Base-by-base conservation (phyloP, 805 yeast species). In the Candida ficus region DNA sequence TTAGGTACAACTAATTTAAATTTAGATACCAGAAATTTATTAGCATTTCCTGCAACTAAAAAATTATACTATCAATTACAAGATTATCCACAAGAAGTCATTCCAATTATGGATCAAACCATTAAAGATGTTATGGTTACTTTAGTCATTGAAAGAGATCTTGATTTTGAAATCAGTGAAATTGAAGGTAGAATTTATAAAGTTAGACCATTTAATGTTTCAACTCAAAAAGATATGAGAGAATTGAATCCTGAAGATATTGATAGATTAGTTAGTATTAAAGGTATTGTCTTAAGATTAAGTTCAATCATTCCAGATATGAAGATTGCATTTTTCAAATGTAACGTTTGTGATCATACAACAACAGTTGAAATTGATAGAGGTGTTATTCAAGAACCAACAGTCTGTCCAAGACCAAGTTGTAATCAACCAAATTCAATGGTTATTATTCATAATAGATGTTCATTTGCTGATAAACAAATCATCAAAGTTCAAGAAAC, bases 81-180 rank as follows among this genome's bases (percentile, higher is more conserved):
- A 49, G 85, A 88, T 57, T 93, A 90, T 58, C 99, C 99, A 1
- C 97, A 90, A 60, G 99, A 93, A 69, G 87, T 93, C 29, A 80
- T 93, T 41, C 97, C 99, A 10, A 87, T 93, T 53, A 90, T 93
- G 97, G 99, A 93, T 71, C 96, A 90, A 57, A 81, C 96, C 4
- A 75, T 90, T 42, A 89, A 88, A 58, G 96, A 91, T 58, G 82
- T 89, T 54, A 78, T 93, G 78, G 81, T 88, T 20, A 80, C 87
- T 12, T 59, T 85, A 16, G 79, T 80, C 17, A 65, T 78, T 44
- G 88, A 81, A 47, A 62, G 71, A 52, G 58, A 64, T 30, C 53
- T 69, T 23, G 90, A 82, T 46, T 60, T 60, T 29, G 60, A 68
- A 35, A 66, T 75, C 18, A 73, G 73, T 50, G 88, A 79, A 34